Percentiles rank a stretch among this genome's conserved stretches.
These are phyloP conservation scores for Brettanomyces custersianus DNA, from an alignment of 805 yeast genomes.

Conservation along the genomic window DNA sequence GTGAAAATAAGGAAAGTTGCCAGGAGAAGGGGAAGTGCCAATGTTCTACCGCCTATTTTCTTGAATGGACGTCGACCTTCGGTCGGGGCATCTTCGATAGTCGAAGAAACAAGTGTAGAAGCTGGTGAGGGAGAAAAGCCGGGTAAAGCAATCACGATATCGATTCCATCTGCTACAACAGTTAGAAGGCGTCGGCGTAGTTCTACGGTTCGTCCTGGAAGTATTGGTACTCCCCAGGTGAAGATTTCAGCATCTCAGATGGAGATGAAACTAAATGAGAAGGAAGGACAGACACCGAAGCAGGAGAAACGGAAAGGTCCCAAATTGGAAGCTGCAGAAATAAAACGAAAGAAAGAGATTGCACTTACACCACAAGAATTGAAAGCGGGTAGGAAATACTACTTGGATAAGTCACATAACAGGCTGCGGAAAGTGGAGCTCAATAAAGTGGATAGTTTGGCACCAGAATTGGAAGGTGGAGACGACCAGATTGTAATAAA, in stretches of 20 bases:
- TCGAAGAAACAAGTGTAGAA: slow-evolving; percentile 2
- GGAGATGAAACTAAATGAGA: neutral
- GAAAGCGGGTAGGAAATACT: slow-evolving; percentile 10
- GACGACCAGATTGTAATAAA: slow-evolving; percentile 8
- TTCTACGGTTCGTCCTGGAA: slow-evolving; percentile 5
- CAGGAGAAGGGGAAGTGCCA: slow-evolving; percentile 10
- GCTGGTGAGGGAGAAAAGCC: slow-evolving; percentile 1
- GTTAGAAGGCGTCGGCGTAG: slow-evolving; percentile 2
- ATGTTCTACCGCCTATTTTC: slow-evolving; percentile 3
- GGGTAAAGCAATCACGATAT: slow-evolving; percentile 2
- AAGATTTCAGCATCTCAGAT: slow-evolving; percentile 5
- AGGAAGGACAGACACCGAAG: slow-evolving; percentile 1
- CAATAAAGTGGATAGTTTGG: slow-evolving; percentile 12
- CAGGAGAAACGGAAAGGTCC: slow-evolving; percentile 2
- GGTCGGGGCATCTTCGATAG: slow-evolving; percentile 1
- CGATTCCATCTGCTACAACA: slow-evolving; percentile 1
- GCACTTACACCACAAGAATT: slow-evolving; percentile 3
- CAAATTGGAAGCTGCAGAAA: neutral
- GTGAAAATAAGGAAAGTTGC: slow-evolving; percentile 3
- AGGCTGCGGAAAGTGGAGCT: slow-evolving; percentile 13
- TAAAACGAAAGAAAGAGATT: slow-evolving; percentile 3
- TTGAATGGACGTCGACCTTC: slow-evolving; percentile 1
- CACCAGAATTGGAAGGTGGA: slow-evolving; percentile 6
- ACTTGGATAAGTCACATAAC: slow-evolving; percentile 11
- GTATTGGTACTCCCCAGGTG: slow-evolving; percentile 6